Percentiles rank a stretch among this genome's conserved stretches.
These are phyloP conservation scores for Emergomyces orientalis DNA, from an alignment of 2,329 filamentous ascomycete genomes.

Conservation along the genomic window DNA sequence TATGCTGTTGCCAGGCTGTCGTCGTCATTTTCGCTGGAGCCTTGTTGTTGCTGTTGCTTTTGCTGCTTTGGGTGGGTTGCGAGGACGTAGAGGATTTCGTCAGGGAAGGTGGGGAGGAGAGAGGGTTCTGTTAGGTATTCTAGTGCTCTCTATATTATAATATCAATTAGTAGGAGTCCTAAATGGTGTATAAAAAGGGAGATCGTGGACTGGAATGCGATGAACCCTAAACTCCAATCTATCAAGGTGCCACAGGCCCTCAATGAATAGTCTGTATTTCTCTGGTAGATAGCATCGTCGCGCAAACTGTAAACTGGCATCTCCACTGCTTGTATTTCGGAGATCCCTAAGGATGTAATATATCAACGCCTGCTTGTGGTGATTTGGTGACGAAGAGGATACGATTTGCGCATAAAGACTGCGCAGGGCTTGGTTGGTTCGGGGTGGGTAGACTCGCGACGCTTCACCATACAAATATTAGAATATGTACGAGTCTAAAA, in stretches of 20 bases:
- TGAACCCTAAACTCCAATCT: constrained; percentile 56
- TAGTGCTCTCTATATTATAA: constrained; percentile 49
- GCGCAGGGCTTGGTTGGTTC: constrained; percentile 56
- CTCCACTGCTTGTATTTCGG: constrained; percentile 44
- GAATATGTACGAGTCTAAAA: constrained; percentile 10
- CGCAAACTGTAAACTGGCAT: constrained; percentile 48
- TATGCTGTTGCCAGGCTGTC: constrained; percentile 63
- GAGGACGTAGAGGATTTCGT: constrained; percentile 66
- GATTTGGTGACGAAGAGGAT: constrained; percentile 53
- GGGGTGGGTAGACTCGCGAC: constrained; percentile 64
- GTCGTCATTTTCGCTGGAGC: constrained; percentile 31
- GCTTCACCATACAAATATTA: constrained; percentile 28
- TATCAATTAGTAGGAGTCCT: constrained; percentile 10
- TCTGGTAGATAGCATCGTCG: constrained; percentile 56
- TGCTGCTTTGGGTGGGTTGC: constrained; percentile 48
- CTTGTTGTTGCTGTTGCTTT: background rate
- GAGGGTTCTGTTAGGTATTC: constrained; percentile 71
- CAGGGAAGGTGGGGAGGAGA: constrained; percentile 68
- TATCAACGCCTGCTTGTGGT: constrained; percentile 73
- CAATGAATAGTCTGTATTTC: constrained; percentile 71
- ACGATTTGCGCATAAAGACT: constrained; percentile 63
- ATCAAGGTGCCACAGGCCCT: constrained; percentile 74
- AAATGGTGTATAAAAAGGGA: background rate
- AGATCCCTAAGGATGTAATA: constrained; percentile 78
- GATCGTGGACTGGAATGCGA: background rate